phyloP scores from a whole-genome alignment of 495 filamentous ascomycete genomes.

The Xylaria venustula region DNA sequence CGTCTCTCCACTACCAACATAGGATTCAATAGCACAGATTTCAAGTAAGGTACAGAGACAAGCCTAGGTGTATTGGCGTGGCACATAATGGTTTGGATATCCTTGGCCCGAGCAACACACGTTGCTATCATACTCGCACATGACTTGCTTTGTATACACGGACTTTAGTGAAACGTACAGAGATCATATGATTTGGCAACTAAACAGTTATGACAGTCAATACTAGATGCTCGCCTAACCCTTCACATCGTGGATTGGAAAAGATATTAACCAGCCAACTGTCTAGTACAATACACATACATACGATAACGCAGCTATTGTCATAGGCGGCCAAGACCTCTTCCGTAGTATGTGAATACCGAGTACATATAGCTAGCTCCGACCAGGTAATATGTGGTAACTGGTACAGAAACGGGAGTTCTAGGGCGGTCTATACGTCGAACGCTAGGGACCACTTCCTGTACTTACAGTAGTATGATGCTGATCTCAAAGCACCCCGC shows the following conservation, averaged over 20 bases:
- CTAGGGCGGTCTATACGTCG: not conserved
- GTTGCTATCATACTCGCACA: not conserved
- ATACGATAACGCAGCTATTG: no score
- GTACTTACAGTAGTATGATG: no score
- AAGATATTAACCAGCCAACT: not conserved
- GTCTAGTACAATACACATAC: no score
- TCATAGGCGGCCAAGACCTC: no score
- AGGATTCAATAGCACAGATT: constrained; percentile 7
- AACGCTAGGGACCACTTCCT: no score
- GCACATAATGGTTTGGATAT: not conserved
- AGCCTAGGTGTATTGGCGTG: not conserved
- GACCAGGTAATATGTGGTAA: no score
- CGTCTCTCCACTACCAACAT: constrained; percentile 11
- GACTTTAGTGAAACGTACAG: no score
- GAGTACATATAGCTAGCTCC: no score
- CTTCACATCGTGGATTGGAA: not conserved
- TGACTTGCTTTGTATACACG: not conserved
- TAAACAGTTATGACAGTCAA: no score
- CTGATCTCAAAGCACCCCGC: constrained; percentile 17
- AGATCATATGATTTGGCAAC: no score
- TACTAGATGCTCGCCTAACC: not conserved
- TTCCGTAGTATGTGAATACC: no score
- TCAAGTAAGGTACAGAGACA: constrained; percentile 5
- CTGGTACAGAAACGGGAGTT: not conserved
- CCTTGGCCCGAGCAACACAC: not conserved